These are phyloP conservation scores for Trichosanthes truncata DNA, from an alignment of 306 rosid genomes.

Conservation along the genomic window DNA sequence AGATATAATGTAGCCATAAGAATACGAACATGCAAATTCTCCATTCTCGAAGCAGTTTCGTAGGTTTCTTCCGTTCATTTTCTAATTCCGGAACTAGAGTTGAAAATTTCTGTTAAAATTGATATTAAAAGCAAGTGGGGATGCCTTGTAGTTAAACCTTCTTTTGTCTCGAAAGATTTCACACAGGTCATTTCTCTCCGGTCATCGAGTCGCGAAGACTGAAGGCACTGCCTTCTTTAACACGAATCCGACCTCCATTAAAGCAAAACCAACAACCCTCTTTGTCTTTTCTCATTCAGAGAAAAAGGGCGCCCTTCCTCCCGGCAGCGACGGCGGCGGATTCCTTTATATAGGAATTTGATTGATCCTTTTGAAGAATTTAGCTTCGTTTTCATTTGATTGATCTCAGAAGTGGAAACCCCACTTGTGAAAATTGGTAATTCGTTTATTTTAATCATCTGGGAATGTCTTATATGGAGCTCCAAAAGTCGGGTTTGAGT, in stretches of 20 bases:
- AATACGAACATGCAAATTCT: no score
- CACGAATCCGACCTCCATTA: conserved; percentile 7
- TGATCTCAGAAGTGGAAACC: not conserved
- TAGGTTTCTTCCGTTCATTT: not conserved
- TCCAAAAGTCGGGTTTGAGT: conserved; percentile 33
- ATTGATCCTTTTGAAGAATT: not conserved
- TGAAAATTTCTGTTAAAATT: not conserved
- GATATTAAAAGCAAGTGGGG: not conserved
- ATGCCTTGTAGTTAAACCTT: not conserved
- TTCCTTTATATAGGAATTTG: not conserved
- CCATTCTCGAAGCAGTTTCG: not conserved
- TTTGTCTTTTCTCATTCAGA: not conserved
- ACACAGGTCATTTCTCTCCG: not conserved
- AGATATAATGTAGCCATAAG: no score
- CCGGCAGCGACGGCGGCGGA: not conserved
- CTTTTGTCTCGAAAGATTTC: not conserved
- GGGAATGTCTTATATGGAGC: conserved; percentile 34
- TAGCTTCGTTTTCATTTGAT: not conserved
- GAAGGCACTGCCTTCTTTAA: not conserved
- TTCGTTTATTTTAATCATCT: conserved; percentile 10
- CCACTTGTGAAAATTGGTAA: not conserved
- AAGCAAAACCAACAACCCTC: not conserved
- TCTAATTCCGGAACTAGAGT: not conserved
- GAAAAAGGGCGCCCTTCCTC: not conserved
- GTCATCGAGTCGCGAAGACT: not conserved